phyloP scores from a whole-genome alignment of 108 stramenopile species.

The Cyclotella atomus region DNA sequence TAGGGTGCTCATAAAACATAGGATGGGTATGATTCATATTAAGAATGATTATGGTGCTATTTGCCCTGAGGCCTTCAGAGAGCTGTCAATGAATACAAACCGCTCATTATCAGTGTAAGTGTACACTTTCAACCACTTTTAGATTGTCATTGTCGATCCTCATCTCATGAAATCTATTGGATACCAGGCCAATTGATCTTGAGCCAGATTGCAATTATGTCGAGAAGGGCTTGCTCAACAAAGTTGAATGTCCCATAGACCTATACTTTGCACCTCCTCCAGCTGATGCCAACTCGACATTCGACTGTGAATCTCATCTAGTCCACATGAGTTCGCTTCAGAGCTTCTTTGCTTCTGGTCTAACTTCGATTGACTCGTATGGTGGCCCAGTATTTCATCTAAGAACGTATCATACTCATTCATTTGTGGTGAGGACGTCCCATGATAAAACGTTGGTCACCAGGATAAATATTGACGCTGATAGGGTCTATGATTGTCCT shows the following conservation, averaged over 20 bases:
- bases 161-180: too few relatives aligned
- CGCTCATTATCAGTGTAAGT: too few relatives aligned
- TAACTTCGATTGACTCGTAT: conserved; percentile 3
- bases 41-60: conserved; percentile 19
- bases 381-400: conserved; percentile 3
- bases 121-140: too few relatives aligned
- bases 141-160: too few relatives aligned
- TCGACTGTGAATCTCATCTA: conserved; percentile 13
- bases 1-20: conserved; percentile 31
- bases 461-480: conserved; percentile 25
- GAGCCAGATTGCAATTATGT: conserved; percentile 27
- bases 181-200: conserved; percentile 11
- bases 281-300: neutral
- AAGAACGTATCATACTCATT: conserved; percentile 26
- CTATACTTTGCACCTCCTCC: conserved; percentile 27
- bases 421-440: conserved; percentile 28
- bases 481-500: conserved; percentile 34
- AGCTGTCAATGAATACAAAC: too few relatives aligned
- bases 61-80: conserved; percentile 10
- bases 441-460: conserved; percentile 33
- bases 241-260: conserved; percentile 38
- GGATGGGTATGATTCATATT: conserved; percentile 33
- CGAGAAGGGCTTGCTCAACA: conserved; percentile 31
- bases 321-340: conserved; percentile 15
- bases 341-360: neutral